phyloP scores from a whole-genome alignment of 2,329 filamentous ascomycete genomes.

The Rutstroemia sp. region DNA sequence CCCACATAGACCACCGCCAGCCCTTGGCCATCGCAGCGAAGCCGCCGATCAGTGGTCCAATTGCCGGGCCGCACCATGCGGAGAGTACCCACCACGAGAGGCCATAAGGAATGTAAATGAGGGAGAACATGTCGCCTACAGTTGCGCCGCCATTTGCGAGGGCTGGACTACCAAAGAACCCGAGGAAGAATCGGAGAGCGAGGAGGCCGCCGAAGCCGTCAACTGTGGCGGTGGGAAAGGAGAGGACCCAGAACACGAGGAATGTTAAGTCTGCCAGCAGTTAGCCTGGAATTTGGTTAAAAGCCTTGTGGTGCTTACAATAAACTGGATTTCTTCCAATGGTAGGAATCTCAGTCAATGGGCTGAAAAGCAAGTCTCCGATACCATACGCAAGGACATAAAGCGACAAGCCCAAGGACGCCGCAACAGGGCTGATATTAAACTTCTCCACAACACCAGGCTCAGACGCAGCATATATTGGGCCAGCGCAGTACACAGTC shows the following conservation, averaged over 20 bases:
- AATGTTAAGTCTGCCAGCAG: constrained; percentile 39
- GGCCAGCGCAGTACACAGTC: too few relatives aligned
- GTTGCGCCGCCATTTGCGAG: constrained; percentile 52
- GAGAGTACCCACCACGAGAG: constrained; percentile 52
- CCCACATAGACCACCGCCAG: constrained; percentile 60
- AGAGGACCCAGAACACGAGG: constrained; percentile 51
- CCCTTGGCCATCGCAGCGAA: constrained; percentile 49
- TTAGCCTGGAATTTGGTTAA: too few relatives aligned
- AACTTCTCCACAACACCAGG: too few relatives aligned
- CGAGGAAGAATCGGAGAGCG: constrained; percentile 56
- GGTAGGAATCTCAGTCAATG: too few relatives aligned
- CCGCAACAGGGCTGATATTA: too few relatives aligned
- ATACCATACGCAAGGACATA: too few relatives aligned
- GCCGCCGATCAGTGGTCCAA: constrained; percentile 54
- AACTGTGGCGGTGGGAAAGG: constrained; percentile 55
- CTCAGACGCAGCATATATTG: too few relatives aligned
- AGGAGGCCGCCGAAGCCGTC: constrained; percentile 57
- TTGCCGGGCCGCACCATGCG: constrained; percentile 44
- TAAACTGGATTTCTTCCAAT: too few relatives aligned
- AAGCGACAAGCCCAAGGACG: too few relatives aligned
- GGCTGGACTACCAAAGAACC: constrained; percentile 59
- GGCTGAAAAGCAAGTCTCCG: too few relatives aligned
- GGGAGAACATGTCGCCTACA: constrained; percentile 45
- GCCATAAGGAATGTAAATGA: constrained; percentile 49
- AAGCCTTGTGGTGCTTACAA: too few relatives aligned